Evolutionary conservation across 345 rosid genomes (phyloP).

Genomic region (Linum tenue): DNA sequence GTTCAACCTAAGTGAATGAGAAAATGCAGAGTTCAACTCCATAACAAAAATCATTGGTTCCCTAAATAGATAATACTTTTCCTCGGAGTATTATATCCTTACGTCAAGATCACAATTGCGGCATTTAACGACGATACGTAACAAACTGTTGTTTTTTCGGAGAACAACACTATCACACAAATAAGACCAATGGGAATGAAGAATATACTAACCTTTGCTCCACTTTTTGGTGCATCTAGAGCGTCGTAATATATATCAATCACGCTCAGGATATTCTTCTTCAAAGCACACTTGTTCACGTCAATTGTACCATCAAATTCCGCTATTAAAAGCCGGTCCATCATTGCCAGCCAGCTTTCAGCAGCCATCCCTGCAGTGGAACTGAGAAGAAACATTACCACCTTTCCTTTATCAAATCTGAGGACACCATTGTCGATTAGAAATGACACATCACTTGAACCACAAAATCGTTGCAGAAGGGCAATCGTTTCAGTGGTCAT

Average conservation of each 20-base stretch:
- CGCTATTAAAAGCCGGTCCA: conserved; percentile 57
- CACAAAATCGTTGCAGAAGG: too few species aligned
- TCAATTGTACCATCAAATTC: conserved; percentile 21
- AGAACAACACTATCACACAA: too few species aligned
- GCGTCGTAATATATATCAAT: conserved; percentile 69
- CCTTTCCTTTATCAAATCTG: too few species aligned
- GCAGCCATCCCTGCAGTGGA: conserved; percentile 48
- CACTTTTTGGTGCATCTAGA: conserved; percentile 68
- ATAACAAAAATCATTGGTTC: too few species aligned
- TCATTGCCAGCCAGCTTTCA: conserved; percentile 56
- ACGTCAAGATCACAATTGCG: too few species aligned
- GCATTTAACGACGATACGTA: too few species aligned
- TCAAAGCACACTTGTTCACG: conserved; percentile 31
- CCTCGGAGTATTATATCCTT: too few species aligned
- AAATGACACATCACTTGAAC: too few species aligned
- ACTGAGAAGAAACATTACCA: conserved; percentile 28
- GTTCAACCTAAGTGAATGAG: conserved; percentile 27
- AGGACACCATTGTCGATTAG: too few species aligned
- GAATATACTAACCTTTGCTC: conserved; percentile 28
- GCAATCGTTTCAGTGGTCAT: too few species aligned
- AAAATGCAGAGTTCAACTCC: background rate
- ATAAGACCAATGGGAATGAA: background rate
- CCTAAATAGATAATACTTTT: too few species aligned
- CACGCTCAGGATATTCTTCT: conserved; percentile 28
- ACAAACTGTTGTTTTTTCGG: too few species aligned